phyloP scores from a whole-genome alignment of 176 grass and related monocot genomes.

The Musa troglodytarum region DNA sequence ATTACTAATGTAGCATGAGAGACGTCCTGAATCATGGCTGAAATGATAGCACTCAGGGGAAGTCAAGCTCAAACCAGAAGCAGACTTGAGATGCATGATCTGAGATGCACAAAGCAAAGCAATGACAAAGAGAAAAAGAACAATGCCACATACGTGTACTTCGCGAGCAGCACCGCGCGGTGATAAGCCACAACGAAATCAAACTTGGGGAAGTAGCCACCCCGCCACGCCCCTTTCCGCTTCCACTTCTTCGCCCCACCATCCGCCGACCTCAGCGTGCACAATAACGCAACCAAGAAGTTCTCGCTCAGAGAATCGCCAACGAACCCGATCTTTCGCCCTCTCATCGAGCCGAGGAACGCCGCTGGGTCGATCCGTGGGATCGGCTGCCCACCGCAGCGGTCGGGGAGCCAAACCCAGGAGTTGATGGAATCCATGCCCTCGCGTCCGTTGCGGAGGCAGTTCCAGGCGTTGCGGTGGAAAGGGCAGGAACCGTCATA shows the following conservation, averaged over 20 bases:
- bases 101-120: neutral
- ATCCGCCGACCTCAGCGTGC: constrained; percentile 59
- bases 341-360: constrained; percentile 43
- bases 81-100: neutral
- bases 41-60: neutral
- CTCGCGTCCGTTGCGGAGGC: constrained; percentile 51
- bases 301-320: constrained; percentile 86
- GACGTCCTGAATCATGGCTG: neutral
- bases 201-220: constrained; percentile 66
- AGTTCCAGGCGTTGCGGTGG: constrained; percentile 93
- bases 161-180: constrained; percentile 81
- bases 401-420: constrained; percentile 53
- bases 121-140: constrained; percentile 5
- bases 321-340: constrained; percentile 52
- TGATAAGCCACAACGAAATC: constrained; percentile 74
- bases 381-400: constrained; percentile 50
- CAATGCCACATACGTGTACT: constrained; percentile 51
- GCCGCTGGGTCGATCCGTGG: constrained; percentile 47
- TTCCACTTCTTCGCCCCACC: constrained; percentile 68
- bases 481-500: constrained; percentile 65
- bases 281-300: constrained; percentile 67
- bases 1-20: neutral
- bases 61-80: neutral
- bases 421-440: constrained; percentile 43
- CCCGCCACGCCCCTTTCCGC: constrained; percentile 79